phyloP scores from a whole-genome alignment of 805 yeast genomes.

The Hanseniaspora taiwanica region DNA sequence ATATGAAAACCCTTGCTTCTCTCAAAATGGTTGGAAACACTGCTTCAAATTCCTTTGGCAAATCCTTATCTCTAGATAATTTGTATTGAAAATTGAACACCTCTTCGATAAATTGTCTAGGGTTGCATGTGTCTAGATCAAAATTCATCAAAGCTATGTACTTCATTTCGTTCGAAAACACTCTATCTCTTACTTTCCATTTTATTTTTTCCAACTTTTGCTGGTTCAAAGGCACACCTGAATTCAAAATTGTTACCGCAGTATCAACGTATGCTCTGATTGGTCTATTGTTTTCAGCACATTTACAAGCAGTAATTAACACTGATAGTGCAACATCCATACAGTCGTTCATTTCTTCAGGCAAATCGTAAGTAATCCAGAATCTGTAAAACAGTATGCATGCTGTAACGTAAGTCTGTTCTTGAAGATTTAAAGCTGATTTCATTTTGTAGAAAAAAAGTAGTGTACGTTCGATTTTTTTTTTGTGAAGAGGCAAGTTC shows the following conservation, averaged over 20 bases:
- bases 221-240: conserved; percentile 9
- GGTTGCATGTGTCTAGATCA: conserved; percentile 22
- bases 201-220: conserved; percentile 22
- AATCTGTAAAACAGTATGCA: conserved; percentile 23
- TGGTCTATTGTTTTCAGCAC: conserved; percentile 25
- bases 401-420: conserved; percentile 25
- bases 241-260: conserved; percentile 17
- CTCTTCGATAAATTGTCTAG: conserved; percentile 23
- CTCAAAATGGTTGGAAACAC: conserved; percentile 21
- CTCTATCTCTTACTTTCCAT: conserved; percentile 24
- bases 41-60: conserved; percentile 15
- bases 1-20: conserved; percentile 22
- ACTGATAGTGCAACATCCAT: conserved; percentile 22
- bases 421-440: conserved; percentile 21
- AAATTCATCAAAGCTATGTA: conserved; percentile 21
- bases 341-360: conserved; percentile 17
- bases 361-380: conserved; percentile 22
- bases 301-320: conserved; percentile 25
- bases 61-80: conserved; percentile 17
- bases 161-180: conserved; percentile 21
- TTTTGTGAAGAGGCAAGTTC: conserved; percentile 15
- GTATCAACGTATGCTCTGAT: conserved; percentile 23
- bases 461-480: conserved; percentile 22
- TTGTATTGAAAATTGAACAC: conserved; percentile 22
- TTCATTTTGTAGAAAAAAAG: conserved; percentile 24